Percentiles rank a stretch among this genome's conserved stretches.
Evolutionary conservation across 768 basidiomycete genomes (phyloP).

Genomic region (Termitomyces sp.): DNA sequence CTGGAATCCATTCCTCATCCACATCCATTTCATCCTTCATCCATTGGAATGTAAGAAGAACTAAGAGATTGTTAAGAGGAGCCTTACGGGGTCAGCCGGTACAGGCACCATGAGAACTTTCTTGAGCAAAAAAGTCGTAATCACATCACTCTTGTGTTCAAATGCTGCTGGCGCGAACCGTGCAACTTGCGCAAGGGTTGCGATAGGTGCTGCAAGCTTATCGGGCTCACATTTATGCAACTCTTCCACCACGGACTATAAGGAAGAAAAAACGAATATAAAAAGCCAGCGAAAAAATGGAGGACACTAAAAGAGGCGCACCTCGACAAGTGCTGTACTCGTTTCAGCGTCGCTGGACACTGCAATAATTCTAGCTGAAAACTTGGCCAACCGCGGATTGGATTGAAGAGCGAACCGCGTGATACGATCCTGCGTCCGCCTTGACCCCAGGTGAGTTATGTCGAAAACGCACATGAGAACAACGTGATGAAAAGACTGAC

Average conservation of each 20-base stretch:
- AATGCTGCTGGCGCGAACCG: constrained; percentile 64
- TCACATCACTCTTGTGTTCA: constrained; percentile 68
- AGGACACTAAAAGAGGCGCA: constrained; percentile 23
- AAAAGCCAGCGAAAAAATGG: not conserved
- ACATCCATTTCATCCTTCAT: constrained; percentile 56
- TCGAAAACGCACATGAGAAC: not conserved
- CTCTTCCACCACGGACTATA: constrained; percentile 51
- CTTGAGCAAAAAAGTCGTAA: constrained; percentile 69
- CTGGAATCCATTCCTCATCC: constrained; percentile 71
- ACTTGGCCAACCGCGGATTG: constrained; percentile 72
- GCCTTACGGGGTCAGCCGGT: constrained; percentile 37
- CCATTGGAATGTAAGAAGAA: not conserved
- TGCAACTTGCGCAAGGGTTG: constrained; percentile 72
- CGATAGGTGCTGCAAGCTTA: constrained; percentile 56
- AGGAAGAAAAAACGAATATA: not conserved
- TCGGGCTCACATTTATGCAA: constrained; percentile 44
- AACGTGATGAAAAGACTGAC: constrained; percentile 37
- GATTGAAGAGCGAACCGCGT: constrained; percentile 52
- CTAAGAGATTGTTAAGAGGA: constrained; percentile 5
- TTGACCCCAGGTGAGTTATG: constrained; percentile 20
- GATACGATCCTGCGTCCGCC: constrained; percentile 63
- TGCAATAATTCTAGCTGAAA: constrained; percentile 71
- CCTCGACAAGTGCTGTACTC: constrained; percentile 58
- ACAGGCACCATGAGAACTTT: constrained; percentile 58
- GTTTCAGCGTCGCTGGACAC: constrained; percentile 45